Evolutionary conservation across 495 filamentous ascomycete species (phyloP), one percentile per base, ranked within the genome.

Genomic region (Monascus purpureus): DNA sequence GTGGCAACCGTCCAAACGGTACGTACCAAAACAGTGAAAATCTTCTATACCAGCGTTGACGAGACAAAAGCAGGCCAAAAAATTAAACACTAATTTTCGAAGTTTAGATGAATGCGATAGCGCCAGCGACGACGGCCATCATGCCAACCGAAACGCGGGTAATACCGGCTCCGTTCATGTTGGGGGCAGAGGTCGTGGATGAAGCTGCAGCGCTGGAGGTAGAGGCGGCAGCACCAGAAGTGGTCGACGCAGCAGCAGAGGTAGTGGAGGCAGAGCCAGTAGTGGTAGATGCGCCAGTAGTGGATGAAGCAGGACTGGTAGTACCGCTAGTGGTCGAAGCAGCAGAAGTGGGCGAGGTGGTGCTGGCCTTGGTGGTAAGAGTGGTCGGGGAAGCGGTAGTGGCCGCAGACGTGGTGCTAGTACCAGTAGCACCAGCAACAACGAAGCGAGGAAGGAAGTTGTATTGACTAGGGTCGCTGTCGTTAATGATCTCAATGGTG

Each of bases 371-470:
- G 18, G 37, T 40, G 28, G 34, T 48, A 13, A 39, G 42, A 16
- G 38, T 29, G 13, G 47, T 36, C 4, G 53, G 36, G 14, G 50
- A 38, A n/a, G 53, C 27, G 31, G 50, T 54, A n/a, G 63, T 42
- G 37, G 40, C 41, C 9, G 55, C 33, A 6, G 51, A 46, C 8
- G 39, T 33, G 5, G 60, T 41, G 2, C 51, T 39, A 2, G 55
- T 47, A 16, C 49, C 64, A 29, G 60, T 63, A 17, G 54, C 49
- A 17, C 68, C 72, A 14, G 64, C 45, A 17, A 80, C 60, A 16
- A 51, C 44, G 53, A 80, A 78, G 19, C 55, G 60, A 4, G 70
- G 67, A 13, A 70, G 65, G 56, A 71, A 80, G 57, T 80, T 78
- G 49, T 52, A 49, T 27, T 61, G 35, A 31, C 35, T 33, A 2